A percentile compares a stretch with the other conserved stretches of the same genome.
Evolutionary conservation across 768 basidiomycete species (phyloP).

Genomic region (Tephrocybe sp.): DNA sequence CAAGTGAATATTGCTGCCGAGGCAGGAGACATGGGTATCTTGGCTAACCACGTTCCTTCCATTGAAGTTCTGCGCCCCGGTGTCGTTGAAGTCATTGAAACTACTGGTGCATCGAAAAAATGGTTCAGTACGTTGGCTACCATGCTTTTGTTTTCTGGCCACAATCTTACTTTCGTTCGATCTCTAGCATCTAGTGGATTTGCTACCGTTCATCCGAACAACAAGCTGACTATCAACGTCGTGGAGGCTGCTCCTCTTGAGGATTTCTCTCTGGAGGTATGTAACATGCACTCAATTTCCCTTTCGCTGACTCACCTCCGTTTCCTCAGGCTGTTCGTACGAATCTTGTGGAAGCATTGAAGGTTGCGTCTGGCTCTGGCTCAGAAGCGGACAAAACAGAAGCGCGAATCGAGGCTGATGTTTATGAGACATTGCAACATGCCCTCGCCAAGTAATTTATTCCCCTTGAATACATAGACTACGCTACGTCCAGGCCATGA

Average conservation of each 20-base stretch:
- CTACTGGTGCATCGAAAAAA: slow-evolving; percentile 78
- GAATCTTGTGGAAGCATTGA: slow-evolving; percentile 86
- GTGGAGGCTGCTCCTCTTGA: slow-evolving; percentile 95
- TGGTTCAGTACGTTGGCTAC: slow-evolving; percentile 91
- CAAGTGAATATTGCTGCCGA: slow-evolving; percentile 96
- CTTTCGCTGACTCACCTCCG: slow-evolving; percentile 36
- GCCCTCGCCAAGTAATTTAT: slow-evolving; percentile 58
- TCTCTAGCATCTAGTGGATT: slow-evolving; percentile 87
- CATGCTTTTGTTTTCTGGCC: too few species aligned
- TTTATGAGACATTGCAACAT: slow-evolving; percentile 93
- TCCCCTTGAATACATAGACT: too few species aligned
- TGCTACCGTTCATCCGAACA: slow-evolving; percentile 97
- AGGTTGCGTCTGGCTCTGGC: slow-evolving; percentile 77
- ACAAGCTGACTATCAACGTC: slow-evolving; percentile 94
- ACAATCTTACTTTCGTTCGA: neutral
- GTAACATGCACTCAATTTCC: slow-evolving; percentile 17
- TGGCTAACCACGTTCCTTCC: slow-evolving; percentile 98
- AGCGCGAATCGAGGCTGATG: slow-evolving; percentile 92
- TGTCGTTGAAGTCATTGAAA: slow-evolving; percentile 91
- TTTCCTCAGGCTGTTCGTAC: slow-evolving; percentile 76
- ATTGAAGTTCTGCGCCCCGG: slow-evolving; percentile 95
- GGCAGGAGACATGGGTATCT: slow-evolving; percentile 98
- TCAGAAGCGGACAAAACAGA: slow-evolving; percentile 89
- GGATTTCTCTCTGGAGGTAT: slow-evolving; percentile 86
- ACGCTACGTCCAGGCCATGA: too few species aligned